Base-by-base conservation (phyloP, 2,329 filamentous ascomycete genomes). In the Knoxdaviesia capensis region DNA sequence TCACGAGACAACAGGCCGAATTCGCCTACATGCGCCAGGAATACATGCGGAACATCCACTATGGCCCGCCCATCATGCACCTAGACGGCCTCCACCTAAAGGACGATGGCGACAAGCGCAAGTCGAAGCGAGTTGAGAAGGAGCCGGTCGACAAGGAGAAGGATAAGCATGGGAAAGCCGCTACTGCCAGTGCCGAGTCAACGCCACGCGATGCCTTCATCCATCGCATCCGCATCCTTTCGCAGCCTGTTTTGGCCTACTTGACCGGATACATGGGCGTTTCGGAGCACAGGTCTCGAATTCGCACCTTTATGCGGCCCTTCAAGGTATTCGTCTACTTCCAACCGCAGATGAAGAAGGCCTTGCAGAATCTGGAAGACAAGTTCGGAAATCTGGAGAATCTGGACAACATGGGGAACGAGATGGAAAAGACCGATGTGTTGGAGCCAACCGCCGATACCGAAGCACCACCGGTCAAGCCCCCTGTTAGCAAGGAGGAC, bases 321-420 rank as follows among this genome's bases (percentile, higher is more conserved):
- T 64, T 64, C 51, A 59, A 59, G 49, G 41, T 56, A 5, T 46
- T 64, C 3, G 51, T 63, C 0, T 58, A 59, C 51, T 59, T 59
- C 42, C 62, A 64, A 38, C 56, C 59, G 5, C 56, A 58, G 50
- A 62, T 63, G 57, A 54, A 53, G 28, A 54, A 60, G 41, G 54
- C 57, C 5, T 55, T 64, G 1, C 48, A 51, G 3, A 55, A 52
- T 0, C 51, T 64, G 6, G 60, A 63, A 43, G 59, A 61, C 45
- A 62, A 61, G 45, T 63, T 59, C 59, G 58, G 50, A 1, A 56
- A 61, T 36, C 53, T 54, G 32, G 58, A 60, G 39, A 56, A 60
- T 30, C 39, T 52, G 3, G 47, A 46, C 1, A 49, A 45, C 10
- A 45, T 0, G 51, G 48, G 30, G 48, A 56, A 41, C 41, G 46